phyloP scores from a whole-genome alignment of 83 land plant species.

The Thuja plicata region DNA sequence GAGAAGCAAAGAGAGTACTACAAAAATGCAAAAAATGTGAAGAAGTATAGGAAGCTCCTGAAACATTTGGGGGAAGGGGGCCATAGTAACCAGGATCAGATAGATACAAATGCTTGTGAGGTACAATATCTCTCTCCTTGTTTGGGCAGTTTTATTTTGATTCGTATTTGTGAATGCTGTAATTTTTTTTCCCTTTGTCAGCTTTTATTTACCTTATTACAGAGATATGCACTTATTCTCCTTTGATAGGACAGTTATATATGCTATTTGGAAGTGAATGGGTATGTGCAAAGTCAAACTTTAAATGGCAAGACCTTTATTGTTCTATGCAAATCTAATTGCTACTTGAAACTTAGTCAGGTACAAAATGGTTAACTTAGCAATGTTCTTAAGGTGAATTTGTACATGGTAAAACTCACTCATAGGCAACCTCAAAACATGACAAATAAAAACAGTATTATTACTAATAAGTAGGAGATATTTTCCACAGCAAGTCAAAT shows the following conservation, averaged over 20 bases:
- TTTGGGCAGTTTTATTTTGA: neutral
- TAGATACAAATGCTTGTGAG: neutral
- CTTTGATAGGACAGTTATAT: neutral
- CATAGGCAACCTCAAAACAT: neutral
- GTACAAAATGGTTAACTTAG: neutral
- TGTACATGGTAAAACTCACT: neutral
- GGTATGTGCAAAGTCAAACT: neutral
- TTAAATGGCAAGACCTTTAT: neutral
- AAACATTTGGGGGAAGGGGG: slow-evolving; percentile 25
- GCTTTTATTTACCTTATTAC: slow-evolving; percentile 1
- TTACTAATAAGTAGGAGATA: neutral
- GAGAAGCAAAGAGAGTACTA: slow-evolving; percentile 68
- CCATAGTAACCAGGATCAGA: slow-evolving; percentile 5
- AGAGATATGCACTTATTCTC: neutral
- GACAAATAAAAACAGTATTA: neutral
- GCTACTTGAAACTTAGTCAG: neutral
- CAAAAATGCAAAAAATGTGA: slow-evolving; percentile 56
- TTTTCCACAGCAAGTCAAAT: too few relatives aligned
- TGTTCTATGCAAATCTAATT: neutral
- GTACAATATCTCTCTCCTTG: neutral
- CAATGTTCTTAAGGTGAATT: neutral
- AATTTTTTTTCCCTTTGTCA: neutral
- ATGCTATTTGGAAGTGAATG: neutral
- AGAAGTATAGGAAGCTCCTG: slow-evolving; percentile 42
- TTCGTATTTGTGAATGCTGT: neutral